Evolutionary conservation across 1,284 basidiomycete species (phyloP).

Genomic region (Tranzscheliella williamsii): DNA sequence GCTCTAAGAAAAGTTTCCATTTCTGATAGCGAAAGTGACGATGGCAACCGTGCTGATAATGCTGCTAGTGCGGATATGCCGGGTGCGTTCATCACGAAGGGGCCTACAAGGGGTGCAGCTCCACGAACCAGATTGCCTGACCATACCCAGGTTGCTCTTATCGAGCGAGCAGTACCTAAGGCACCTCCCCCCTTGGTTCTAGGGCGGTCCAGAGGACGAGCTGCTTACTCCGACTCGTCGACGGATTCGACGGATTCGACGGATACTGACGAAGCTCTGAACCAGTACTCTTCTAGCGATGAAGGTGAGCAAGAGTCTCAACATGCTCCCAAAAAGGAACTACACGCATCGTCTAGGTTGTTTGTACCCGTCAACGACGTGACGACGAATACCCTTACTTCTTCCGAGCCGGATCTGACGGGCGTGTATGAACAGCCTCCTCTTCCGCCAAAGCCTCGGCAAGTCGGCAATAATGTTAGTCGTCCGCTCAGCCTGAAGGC

Average conservation of each 20-base stretch:
- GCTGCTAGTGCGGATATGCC: conserved; percentile 28
- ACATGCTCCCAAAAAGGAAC: conserved; percentile 3
- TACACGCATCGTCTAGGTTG: too few species aligned
- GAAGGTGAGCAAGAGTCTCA: conserved; percentile 29
- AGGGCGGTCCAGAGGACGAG: conserved; percentile 38
- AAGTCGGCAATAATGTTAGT: neutral
- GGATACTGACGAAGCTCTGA: conserved; percentile 24
- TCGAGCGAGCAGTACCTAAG: conserved; percentile 11
- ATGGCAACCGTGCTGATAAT: too few species aligned
- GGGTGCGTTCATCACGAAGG: conserved; percentile 6
- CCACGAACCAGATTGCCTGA: too few species aligned
- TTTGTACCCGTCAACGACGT: too few species aligned
- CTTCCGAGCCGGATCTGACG: neutral
- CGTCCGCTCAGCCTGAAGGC: conserved; percentile 19
- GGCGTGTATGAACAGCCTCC: neutral
- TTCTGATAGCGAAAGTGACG: conserved; percentile 15
- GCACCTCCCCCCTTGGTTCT: conserved; percentile 41
- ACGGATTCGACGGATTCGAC: conserved; percentile 32
- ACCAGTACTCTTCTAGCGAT: conserved; percentile 30
- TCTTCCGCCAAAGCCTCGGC: neutral
- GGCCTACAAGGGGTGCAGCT: too few species aligned
- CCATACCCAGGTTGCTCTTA: neutral
- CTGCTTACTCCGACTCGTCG: conserved; percentile 43
- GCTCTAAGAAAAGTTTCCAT: conserved; percentile 6
- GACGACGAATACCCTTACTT: neutral